Evolutionary conservation across 305 asterid species (phyloP).

Genomic region (Lippia alba): DNA sequence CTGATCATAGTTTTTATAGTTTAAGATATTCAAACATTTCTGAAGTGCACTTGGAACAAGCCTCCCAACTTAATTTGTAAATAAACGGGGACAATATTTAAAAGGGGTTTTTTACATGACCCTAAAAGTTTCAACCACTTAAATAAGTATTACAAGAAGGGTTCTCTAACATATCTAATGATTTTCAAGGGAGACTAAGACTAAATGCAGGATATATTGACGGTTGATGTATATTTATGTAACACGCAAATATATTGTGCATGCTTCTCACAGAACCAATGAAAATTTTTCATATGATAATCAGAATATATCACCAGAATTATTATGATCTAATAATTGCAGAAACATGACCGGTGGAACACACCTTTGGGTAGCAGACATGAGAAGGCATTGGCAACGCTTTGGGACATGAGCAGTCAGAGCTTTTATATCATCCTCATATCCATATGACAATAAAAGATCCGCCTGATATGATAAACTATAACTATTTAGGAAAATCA

Average conservation of each 20-base stretch:
- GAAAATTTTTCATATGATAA: constrained; percentile 6
- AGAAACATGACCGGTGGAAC: constrained; percentile 28
- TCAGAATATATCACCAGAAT: constrained; percentile 9
- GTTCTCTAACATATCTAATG: constrained; percentile 2
- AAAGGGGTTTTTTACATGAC: constrained; percentile 6
- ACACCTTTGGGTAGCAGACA: constrained; percentile 98
- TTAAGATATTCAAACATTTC: background rate
- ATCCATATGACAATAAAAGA: constrained; percentile 88
- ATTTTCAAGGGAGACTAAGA: background rate
- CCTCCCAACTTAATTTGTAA: constrained; percentile 12
- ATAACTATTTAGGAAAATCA: constrained; percentile 22
- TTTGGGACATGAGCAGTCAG: constrained; percentile 75
- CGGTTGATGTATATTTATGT: background rate
- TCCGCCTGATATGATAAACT: constrained; percentile 72
- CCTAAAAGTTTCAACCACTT: constrained; percentile 1
- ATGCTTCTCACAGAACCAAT: background rate
- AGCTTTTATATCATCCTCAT: constrained; percentile 85
- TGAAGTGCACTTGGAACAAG: constrained; percentile 13
- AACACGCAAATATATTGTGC: background rate
- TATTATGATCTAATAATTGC: constrained; percentile 1
- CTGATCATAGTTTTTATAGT: background rate
- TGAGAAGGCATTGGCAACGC: constrained; percentile 92
- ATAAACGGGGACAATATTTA: background rate
- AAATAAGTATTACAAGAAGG: background rate
- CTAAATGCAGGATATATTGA: constrained; percentile 1